Evolutionary conservation across 805 yeast genomes (phyloP).

Genomic region (Ogataea naganishii): DNA sequence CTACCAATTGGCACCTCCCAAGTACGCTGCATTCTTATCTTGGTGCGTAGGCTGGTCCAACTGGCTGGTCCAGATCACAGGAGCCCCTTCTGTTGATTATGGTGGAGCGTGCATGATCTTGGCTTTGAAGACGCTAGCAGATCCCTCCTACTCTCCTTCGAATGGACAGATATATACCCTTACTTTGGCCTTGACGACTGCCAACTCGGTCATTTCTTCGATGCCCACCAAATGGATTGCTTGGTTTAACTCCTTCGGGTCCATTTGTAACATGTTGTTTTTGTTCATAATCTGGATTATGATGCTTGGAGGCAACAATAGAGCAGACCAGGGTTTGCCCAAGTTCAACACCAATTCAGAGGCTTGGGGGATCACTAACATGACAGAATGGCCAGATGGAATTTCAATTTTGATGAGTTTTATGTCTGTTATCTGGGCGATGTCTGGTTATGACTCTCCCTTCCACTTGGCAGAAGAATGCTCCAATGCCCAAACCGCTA

Average conservation of each 20-base stretch:
- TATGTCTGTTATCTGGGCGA: slow-evolving; percentile 59
- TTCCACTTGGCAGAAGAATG: slow-evolving; percentile 72
- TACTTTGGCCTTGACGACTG: slow-evolving; percentile 40
- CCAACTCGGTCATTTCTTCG: slow-evolving; percentile 39
- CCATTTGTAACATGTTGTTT: slow-evolving; percentile 39
- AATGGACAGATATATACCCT: slow-evolving; percentile 44
- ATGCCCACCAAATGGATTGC: slow-evolving; percentile 49
- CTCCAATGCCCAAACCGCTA: slow-evolving; percentile 51
- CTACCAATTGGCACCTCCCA: slow-evolving; percentile 50
- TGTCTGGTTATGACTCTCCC: slow-evolving; percentile 71
- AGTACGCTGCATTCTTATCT: slow-evolving; percentile 42
- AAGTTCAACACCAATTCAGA: slow-evolving; percentile 38
- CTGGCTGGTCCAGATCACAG: slow-evolving; percentile 57
- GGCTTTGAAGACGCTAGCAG: slow-evolving; percentile 35
- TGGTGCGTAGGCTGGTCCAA: slow-evolving; percentile 61
- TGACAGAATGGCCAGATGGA: slow-evolving; percentile 59
- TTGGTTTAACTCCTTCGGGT: slow-evolving; percentile 39
- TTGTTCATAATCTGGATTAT: slow-evolving; percentile 44
- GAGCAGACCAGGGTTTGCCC: slow-evolving; percentile 27
- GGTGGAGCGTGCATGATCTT: slow-evolving; percentile 49
- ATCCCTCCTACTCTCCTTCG: slow-evolving; percentile 30
- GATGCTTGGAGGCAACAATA: slow-evolving; percentile 40
- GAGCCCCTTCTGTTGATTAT: slow-evolving; percentile 52
- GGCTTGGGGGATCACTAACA: slow-evolving; percentile 51
- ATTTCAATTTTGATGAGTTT: slow-evolving; percentile 48